Conservation (phyloP, 306 rosid species). For the Ormosia semicastrata region DNA sequence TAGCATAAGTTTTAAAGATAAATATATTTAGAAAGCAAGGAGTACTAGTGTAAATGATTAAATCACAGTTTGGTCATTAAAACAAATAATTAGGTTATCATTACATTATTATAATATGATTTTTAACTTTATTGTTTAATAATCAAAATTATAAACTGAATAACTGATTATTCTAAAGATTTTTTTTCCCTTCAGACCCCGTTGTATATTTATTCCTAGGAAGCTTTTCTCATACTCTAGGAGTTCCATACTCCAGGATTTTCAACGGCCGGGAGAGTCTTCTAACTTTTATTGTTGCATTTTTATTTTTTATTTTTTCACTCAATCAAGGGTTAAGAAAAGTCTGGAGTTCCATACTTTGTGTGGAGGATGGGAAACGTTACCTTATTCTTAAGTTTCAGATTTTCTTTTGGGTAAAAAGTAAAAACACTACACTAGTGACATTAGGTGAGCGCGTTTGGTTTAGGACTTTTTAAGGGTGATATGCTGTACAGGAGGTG, state of each 20-base stretch:
- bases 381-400: background rate
- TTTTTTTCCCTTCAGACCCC: background rate
- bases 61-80: background rate
- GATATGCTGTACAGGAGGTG: background rate
- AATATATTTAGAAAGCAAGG: background rate
- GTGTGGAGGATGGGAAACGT: no score
- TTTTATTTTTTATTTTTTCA: no score
- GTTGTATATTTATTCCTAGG: background rate
- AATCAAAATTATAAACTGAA: background rate
- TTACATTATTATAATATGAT: background rate
- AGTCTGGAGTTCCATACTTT: no score
- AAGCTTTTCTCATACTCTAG: no score
- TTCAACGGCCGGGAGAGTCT: no score
- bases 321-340: no score
- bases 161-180: background rate
- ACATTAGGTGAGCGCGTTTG: background rate
- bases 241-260: no score
- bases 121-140: background rate
- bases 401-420: background rate
- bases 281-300: no score
- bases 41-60: background rate
- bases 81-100: background rate
- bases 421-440: background rate
- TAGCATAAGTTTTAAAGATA: background rate
- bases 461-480: background rate